phyloP scores from a whole-genome alignment of 345 rosid species.

The Camelina sativa region DNA sequence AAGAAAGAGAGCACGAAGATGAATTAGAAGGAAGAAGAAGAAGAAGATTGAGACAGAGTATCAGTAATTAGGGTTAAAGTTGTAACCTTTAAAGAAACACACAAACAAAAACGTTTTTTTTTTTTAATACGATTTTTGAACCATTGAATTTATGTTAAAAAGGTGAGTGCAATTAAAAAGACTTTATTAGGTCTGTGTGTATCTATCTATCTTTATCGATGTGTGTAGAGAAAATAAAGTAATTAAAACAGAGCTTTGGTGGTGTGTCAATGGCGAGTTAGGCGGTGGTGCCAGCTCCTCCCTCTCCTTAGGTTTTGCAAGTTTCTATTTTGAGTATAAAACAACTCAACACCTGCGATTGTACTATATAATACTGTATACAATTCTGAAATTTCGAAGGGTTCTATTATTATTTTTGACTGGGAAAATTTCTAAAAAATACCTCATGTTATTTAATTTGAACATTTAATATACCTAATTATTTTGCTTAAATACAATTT shows the following conservation, averaged over 20 bases:
- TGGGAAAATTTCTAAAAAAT: no score
- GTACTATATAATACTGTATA: no score
- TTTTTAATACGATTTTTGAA: slow-evolving; percentile 10
- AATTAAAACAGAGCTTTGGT: slow-evolving; percentile 30
- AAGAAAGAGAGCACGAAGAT: slow-evolving; percentile 30
- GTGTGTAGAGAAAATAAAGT: slow-evolving; percentile 7
- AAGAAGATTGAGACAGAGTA: slow-evolving; percentile 33
- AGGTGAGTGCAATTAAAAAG: not conserved
- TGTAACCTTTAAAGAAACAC: slow-evolving; percentile 10
- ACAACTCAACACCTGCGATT: slow-evolving; percentile 3
- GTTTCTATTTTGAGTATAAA: slow-evolving; percentile 11
- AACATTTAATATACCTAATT: no score
- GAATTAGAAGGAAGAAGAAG: slow-evolving; percentile 32
- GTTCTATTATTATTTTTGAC: no score
- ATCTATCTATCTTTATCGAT: not conserved
- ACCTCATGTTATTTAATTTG: no score
- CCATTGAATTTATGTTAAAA: slow-evolving; percentile 23
- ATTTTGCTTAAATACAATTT: no score
- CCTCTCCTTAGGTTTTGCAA: not conserved
- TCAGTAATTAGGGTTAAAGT: slow-evolving; percentile 40
- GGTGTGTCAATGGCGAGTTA: slow-evolving; percentile 46
- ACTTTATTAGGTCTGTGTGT: no score
- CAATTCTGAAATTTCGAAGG: no score
- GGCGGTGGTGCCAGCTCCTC: slow-evolving; percentile 46
- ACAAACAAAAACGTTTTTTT: not conserved